phyloP scores from a whole-genome alignment of 306 rosid species.

The Corylus heterophylla region DNA sequence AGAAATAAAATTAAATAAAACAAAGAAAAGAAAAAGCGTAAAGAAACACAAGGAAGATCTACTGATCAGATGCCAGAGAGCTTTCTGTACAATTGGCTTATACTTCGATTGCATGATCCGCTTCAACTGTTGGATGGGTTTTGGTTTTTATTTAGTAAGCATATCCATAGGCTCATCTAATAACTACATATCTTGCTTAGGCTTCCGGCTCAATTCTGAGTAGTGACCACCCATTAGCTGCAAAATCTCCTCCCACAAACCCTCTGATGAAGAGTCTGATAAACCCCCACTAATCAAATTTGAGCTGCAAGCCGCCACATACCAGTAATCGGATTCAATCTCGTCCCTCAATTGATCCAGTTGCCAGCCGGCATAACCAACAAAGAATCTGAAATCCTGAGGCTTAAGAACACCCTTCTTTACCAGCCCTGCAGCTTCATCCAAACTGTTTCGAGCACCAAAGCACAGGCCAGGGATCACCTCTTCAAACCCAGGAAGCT shows the following conservation, averaged over 20 bases:
- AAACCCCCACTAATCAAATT: slow-evolving; percentile 60
- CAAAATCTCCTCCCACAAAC: slow-evolving; percentile 89
- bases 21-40: not conserved
- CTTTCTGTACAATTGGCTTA: slow-evolving; percentile 56
- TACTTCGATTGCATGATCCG: slow-evolving; percentile 28
- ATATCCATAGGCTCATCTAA: slow-evolving; percentile 21
- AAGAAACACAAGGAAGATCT: slow-evolving; percentile 14
- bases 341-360: slow-evolving; percentile 90
- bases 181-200: slow-evolving; percentile 84
- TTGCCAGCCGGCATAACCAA: slow-evolving; percentile 99
- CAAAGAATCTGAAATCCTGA: slow-evolving; percentile 85
- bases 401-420: slow-evolving; percentile 85
- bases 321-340: slow-evolving; percentile 90
- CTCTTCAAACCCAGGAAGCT: slow-evolving; percentile 78
- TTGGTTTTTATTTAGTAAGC: slow-evolving; percentile 20
- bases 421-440: slow-evolving; percentile 78
- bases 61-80: slow-evolving; percentile 43
- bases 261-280: slow-evolving; percentile 64
- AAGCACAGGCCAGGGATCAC: slow-evolving; percentile 89
- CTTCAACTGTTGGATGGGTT: slow-evolving; percentile 22
- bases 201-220: slow-evolving; percentile 93
- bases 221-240: slow-evolving; percentile 95
- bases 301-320: slow-evolving; percentile 96
- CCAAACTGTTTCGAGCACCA: slow-evolving; percentile 88
- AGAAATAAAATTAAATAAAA: not conserved